Evolutionary conservation across 257 asterid genomes (phyloP), one percentile per base, ranked within the genome.

Genomic region (Solanum neorickii): DNA sequence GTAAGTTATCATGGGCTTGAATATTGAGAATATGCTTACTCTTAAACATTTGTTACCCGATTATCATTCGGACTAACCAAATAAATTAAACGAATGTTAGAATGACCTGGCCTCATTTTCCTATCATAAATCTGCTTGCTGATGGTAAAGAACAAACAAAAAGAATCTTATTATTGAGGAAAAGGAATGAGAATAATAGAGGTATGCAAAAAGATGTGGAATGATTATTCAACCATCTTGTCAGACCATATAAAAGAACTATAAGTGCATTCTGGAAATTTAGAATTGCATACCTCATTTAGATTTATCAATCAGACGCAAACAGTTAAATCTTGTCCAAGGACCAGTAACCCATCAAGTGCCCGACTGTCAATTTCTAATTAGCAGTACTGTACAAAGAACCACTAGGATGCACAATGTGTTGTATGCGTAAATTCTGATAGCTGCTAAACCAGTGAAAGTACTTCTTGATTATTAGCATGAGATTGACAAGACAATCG

Each of bases 1-100:
- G 99, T 97, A 93, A 94, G 99, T 90, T 86, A 60, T 41, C 66
- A 37, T 88, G 78, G 82, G 87, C 87, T 44, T 72, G 86, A 85
- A 69, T 75, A 25, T 44, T 5, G 83, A 25, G 49, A 78, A 46
- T 78, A 44, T 78, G 65, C 65, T 78, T 44, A 44, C 20, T 78
- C n/a, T 77, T 25, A 44, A 44, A 77, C 39, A 14, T 16, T 14
- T 14, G 23, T 77, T 47, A 47, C 56, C 56, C 18, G 18, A 47
- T 47, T 47, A 47, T 47, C 56, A 12, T 12, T 13, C 52, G 6
- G 18, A 46, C 52, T 46, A 46, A 46, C 6, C 18, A 46, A 77
- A 77, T 77, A 77, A 44, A 25, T 44, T 29, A 44, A 25, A n/a
- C 56, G 6, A 7, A 7, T 41, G 56, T 75, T 75, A 20, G 7